Conservation (phyloP, 208 protist species). For the Trypanosoma conorhini region DNA sequence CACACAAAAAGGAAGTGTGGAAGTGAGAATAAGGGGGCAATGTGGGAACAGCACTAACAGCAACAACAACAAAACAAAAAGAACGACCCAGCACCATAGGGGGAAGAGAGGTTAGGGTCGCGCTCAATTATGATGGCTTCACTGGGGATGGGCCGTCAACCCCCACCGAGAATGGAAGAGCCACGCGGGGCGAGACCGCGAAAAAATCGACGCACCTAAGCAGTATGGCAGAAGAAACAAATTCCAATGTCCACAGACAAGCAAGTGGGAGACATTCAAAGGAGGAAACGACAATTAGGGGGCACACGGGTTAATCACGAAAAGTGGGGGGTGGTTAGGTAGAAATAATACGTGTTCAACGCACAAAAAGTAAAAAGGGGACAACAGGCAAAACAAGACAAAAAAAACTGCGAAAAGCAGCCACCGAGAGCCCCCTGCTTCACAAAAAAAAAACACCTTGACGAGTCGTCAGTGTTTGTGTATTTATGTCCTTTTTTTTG, state of each 20-base stretch:
- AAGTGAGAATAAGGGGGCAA: neutral
- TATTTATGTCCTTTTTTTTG: neutral
- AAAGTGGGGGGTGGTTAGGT: neutral
- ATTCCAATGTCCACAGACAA: neutral
- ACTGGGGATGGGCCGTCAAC: neutral
- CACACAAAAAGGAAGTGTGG: neutral
- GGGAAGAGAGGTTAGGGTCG: neutral
- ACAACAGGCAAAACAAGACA: neutral
- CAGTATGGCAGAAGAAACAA: neutral
- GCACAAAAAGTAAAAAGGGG: neutral
- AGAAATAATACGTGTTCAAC: neutral
- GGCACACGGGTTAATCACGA: neutral
- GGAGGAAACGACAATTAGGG: neutral
- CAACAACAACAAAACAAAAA: neutral
- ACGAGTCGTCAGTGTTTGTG: neutral
- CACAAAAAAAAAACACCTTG: neutral
- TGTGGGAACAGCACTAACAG: neutral
- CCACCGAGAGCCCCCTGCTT: neutral
- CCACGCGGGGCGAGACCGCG: neutral
- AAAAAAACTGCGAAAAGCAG: neutral
- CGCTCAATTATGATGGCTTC: neutral
- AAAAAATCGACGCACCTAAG: neutral
- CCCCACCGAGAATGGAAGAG: neutral
- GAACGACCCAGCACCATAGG: neutral
- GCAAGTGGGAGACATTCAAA: neutral